Percentiles rank a stretch among this genome's conserved stretches.
Evolutionary conservation across 495 filamentous ascomycete species (phyloP).

Genomic region (Gamarada debralockiae): DNA sequence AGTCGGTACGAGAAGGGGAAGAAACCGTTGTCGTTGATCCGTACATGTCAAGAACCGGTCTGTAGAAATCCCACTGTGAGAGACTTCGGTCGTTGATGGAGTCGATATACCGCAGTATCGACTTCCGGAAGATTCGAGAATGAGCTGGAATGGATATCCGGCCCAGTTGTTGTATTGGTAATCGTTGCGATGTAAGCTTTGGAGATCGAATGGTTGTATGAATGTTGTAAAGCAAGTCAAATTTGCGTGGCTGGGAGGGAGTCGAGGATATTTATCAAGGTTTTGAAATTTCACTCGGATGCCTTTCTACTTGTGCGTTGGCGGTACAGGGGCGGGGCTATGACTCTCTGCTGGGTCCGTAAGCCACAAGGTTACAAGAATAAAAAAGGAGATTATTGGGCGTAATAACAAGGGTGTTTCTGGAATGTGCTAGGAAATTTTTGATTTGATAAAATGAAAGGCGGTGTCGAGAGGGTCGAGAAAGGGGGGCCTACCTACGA

Average conservation of each 20-base stretch:
- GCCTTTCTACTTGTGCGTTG: constrained; percentile 3
- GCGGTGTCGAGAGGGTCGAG: constrained; percentile 3
- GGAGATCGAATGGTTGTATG: constrained; percentile 8
- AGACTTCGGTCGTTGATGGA: constrained; percentile 13
- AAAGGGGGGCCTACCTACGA: background rate
- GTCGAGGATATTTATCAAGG: constrained; percentile 7
- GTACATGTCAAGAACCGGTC: constrained; percentile 29
- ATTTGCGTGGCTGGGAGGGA: constrained; percentile 7
- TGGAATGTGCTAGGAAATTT: constrained; percentile 6
- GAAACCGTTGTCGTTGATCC: constrained; percentile 27
- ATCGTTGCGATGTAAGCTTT: constrained; percentile 11
- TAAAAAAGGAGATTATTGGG: constrained; percentile 2
- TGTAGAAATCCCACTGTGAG: constrained; percentile 11
- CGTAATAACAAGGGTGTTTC: constrained; percentile 2
- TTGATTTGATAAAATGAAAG: constrained; percentile 12
- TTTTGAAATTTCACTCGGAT: background rate
- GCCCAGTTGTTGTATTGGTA: constrained; percentile 19
- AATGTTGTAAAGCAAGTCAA: constrained; percentile 2
- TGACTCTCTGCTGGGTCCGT: constrained; percentile 10
- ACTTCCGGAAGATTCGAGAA: constrained; percentile 22
- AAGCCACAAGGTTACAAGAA: constrained; percentile 11
- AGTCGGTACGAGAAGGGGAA: constrained; percentile 28
- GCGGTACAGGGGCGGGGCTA: background rate
- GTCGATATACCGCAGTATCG: constrained; percentile 13
- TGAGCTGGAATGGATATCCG: constrained; percentile 20